These are phyloP conservation scores for Pythium biforme DNA, from an alignment of 352 stramenopile species.

Conservation along the genomic window DNA sequence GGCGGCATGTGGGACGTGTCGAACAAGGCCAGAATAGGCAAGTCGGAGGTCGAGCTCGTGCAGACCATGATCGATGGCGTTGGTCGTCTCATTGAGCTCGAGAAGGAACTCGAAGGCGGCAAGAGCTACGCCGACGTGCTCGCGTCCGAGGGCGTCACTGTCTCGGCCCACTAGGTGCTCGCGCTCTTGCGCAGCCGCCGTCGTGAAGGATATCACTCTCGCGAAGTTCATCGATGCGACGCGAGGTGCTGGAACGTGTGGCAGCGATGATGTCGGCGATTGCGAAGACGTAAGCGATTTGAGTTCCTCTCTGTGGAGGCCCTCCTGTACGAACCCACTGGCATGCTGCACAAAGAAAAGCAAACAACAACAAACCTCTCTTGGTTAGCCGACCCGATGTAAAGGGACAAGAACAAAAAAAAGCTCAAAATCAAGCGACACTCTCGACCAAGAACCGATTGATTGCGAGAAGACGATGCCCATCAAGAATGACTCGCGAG, in stretches of 20 bases:
- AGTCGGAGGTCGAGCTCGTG: conserved; percentile 93
- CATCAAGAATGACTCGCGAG: neutral
- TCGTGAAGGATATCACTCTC: neutral
- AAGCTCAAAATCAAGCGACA: neutral
- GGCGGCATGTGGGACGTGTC: conserved; percentile 93
- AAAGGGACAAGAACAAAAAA: neutral
- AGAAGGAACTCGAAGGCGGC: conserved; percentile 81
- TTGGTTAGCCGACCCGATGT: neutral
- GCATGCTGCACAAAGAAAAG: conserved; percentile 5
- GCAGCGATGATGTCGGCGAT: neutral
- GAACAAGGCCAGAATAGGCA: conserved; percentile 93
- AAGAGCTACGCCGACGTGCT: conserved; percentile 68
- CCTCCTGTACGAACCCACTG: neutral
- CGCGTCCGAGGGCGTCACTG: conserved; percentile 50
- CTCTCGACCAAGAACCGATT: neutral
- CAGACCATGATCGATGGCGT: conserved; percentile 96
- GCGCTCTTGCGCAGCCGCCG: too few relatives aligned
- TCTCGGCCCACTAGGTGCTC: conserved; percentile 14
- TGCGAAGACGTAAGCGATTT: conserved; percentile 1
- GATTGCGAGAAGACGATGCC: neutral
- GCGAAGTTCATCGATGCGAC: conserved; percentile 1
- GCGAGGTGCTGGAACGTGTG: neutral
- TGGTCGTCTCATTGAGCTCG: conserved; percentile 88
- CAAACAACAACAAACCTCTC: neutral
- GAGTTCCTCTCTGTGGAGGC: neutral